A percentile compares a stretch with the other conserved stretches of the same genome.
Conservation (phyloP, 2,329 filamentous ascomycete genomes). For the Thermothelomyces thermophilus region DNA sequence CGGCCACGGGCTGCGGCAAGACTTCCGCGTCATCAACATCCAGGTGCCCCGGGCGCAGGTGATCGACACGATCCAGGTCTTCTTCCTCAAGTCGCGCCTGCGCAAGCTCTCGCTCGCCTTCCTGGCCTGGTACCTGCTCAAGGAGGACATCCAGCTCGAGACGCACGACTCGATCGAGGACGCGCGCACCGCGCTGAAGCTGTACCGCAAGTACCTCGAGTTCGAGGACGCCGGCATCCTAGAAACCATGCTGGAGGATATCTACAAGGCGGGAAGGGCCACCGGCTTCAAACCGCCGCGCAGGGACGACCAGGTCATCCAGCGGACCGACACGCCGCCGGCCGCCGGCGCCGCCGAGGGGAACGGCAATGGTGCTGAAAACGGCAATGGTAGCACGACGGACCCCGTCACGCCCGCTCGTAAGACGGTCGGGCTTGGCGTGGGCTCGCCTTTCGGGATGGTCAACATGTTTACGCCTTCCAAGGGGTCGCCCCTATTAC, state of each 20-base stretch:
- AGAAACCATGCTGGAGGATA: slow-evolving; percentile 76
- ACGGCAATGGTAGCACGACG: slow-evolving; percentile 24
- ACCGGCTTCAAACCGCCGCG: slow-evolving; percentile 47
- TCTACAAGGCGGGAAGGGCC: slow-evolving; percentile 54
- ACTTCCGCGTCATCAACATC: slow-evolving; percentile 98
- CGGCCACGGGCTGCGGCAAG: slow-evolving; percentile 86
- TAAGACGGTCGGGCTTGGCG: slow-evolving; percentile 11
- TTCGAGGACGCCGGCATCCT: slow-evolving; percentile 80
- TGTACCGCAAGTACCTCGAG: slow-evolving; percentile 86
- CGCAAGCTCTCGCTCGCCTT: slow-evolving; percentile 90
- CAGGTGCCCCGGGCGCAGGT: slow-evolving; percentile 85
- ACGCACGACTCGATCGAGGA: slow-evolving; percentile 96
- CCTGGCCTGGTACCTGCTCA: slow-evolving; percentile 82
- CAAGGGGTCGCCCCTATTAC: slow-evolving; percentile 14
- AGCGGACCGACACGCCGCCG: slow-evolving; percentile 50
- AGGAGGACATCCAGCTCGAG: slow-evolving; percentile 87
- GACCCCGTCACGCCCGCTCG: slow-evolving; percentile 20
- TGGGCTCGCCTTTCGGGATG: slow-evolving; percentile 11
- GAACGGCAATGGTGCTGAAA: slow-evolving; percentile 25
- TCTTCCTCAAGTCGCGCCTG: slow-evolving; percentile 72
- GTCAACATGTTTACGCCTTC: slow-evolving; percentile 11
- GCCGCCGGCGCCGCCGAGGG: slow-evolving; percentile 26
- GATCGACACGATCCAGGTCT: slow-evolving; percentile 89
- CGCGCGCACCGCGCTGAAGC: slow-evolving; percentile 78
- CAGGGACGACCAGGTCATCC: slow-evolving; percentile 38